phyloP scores from a whole-genome alignment of 2,329 filamentous ascomycete species.

The Emericellopsis cladophorae region DNA sequence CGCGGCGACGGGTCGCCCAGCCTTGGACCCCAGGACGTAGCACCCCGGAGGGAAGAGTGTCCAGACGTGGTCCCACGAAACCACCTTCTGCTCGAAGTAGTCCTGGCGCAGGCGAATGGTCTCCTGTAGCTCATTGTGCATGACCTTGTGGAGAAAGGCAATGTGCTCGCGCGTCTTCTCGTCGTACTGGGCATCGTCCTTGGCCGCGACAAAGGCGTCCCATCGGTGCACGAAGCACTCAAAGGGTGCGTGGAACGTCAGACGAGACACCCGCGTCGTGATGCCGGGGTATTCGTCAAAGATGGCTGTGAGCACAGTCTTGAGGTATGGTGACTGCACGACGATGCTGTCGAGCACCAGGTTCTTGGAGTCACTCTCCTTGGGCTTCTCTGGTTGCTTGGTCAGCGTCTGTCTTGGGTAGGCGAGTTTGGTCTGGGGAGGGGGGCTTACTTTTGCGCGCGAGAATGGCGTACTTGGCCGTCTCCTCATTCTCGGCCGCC shows the following conservation, averaged over 20 bases:
- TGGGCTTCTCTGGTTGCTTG: conserved; percentile 14
- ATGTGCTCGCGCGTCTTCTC: conserved; percentile 29
- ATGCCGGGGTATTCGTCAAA: conserved; percentile 48
- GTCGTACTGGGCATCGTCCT: conserved; percentile 27
- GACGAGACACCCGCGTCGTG: conserved; percentile 41
- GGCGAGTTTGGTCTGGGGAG: not conserved
- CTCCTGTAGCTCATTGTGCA: conserved; percentile 37
- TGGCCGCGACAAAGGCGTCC: conserved; percentile 29
- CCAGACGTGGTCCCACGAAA: conserved; percentile 39
- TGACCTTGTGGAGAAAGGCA: conserved; percentile 28
- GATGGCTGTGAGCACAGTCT: conserved; percentile 39
- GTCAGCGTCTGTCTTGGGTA: not conserved
- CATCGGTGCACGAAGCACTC: conserved; percentile 55
- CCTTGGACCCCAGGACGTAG: conserved; percentile 23
- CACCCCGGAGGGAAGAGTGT: conserved; percentile 37
- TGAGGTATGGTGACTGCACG: conserved; percentile 49
- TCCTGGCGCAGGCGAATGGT: conserved; percentile 36
- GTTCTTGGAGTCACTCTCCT: conserved; percentile 45
- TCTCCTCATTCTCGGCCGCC: conserved; percentile 47
- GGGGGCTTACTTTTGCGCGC: conserved; percentile 33
- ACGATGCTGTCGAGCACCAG: conserved; percentile 50
- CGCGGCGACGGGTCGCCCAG: conserved; percentile 24
- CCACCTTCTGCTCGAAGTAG: conserved; percentile 36
- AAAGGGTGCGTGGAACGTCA: conserved; percentile 50
- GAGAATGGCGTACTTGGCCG: conserved; percentile 47